Conservation (phyloP, 116 monocot genomes). For the Papilionanthe hybrid region DNA sequence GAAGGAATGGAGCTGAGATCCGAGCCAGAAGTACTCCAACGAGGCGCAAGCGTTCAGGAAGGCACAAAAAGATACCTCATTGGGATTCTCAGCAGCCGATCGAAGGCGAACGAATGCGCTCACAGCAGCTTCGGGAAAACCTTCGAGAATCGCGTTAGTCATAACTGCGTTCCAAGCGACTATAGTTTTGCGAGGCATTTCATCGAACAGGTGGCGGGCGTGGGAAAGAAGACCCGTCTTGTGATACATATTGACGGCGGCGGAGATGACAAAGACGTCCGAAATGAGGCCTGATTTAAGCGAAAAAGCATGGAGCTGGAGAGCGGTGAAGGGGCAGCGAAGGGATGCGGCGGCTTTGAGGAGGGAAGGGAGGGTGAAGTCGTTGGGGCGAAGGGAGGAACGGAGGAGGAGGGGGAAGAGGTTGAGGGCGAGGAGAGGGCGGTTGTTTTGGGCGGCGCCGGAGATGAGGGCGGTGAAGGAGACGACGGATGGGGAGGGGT, state of each 20-base stretch:
- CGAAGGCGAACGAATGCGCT: constrained; percentile 34
- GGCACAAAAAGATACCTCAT: constrained; percentile 55
- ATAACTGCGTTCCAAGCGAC: constrained; percentile 79
- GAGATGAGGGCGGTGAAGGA: constrained; percentile 82
- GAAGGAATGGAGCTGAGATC: constrained; percentile 52
- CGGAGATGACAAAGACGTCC: constrained; percentile 60
- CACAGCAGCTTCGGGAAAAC: constrained; percentile 30
- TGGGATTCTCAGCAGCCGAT: constrained; percentile 18
- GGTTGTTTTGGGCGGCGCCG: constrained; percentile 53
- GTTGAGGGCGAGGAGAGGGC: constrained; percentile 39
- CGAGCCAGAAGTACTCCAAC: constrained; percentile 14
- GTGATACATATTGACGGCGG: constrained; percentile 66
- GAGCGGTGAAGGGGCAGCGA: constrained; percentile 6
- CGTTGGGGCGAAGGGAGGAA: constrained; percentile 41
- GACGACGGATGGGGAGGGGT: constrained; percentile 55
- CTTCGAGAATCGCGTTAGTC: constrained; percentile 54
- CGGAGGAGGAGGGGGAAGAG: constrained; percentile 56
- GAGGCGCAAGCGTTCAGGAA: constrained; percentile 66
- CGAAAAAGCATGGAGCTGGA: constrained; percentile 38
- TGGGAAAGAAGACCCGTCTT: constrained; percentile 39
- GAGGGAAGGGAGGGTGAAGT: constrained; percentile 65
- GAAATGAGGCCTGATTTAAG: constrained; percentile 45
- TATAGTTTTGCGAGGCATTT: constrained; percentile 60
- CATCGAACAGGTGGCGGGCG: constrained; percentile 58
- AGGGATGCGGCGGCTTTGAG: constrained; percentile 38